phyloP scores from a whole-genome alignment of 176 grass and related monocot genomes.

The Aegilops sharonensis region DNA sequence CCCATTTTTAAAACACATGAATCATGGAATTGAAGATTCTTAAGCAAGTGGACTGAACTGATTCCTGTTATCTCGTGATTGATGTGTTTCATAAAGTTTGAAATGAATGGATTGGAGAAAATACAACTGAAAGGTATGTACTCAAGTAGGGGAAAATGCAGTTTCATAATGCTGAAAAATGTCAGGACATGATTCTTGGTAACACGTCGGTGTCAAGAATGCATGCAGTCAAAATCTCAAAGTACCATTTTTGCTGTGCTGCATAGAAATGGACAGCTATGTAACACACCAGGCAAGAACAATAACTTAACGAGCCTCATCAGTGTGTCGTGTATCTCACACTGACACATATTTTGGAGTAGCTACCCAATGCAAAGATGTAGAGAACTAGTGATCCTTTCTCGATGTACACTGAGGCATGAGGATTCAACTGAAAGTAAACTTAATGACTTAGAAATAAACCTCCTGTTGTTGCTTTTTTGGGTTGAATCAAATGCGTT shows the following conservation, averaged over 20 bases:
- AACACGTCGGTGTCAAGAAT: background rate
- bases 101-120: background rate
- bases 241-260: background rate
- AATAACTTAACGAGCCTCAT: background rate
- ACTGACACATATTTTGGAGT: background rate
- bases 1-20: background rate
- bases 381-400: background rate
- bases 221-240: conserved; percentile 7
- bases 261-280: background rate
- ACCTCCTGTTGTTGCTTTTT: background rate
- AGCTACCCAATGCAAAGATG: background rate
- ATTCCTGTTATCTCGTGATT: conserved; percentile 6
- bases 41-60: background rate
- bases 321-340: background rate
- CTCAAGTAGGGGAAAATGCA: conserved; percentile 29
- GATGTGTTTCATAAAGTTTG: conserved; percentile 17
- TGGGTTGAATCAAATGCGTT: background rate
- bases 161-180: conserved; percentile 12
- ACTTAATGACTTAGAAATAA: background rate
- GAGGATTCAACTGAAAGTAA: too few relatives aligned
- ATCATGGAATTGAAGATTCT: too few relatives aligned
- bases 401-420: too few relatives aligned
- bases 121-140: conserved; percentile 16
- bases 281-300: background rate
- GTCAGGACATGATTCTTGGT: background rate